Evolutionary conservation across 352 stramenopile species (phyloP), one percentile per base, ranked within the genome.

Genomic region (Phytophthora hibernalis): DNA sequence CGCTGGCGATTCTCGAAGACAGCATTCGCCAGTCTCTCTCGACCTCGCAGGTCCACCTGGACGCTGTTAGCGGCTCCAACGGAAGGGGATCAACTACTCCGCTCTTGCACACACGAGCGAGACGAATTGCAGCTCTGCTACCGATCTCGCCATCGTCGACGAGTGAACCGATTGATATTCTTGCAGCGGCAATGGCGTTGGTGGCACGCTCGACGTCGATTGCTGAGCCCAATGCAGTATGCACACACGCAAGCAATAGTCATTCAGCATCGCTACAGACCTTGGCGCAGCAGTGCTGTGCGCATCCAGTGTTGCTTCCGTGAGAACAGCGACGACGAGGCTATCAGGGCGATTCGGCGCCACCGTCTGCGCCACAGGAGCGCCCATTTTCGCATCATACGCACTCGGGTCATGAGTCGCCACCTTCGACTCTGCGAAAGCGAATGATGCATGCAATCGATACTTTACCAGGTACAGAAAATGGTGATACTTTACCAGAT

Each of bases 241-340:
- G 65, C 63, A 7, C n/a, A 68, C n/a, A 54, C 45, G 5, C 67
- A 75, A 38, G 75, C 70, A 0, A 18, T 15, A 0, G 47, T 61
- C 3, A 81, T 90, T 21, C 79, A 88, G 50, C 75, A 61, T 11
- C 28, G 21, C 1, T 87, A 83, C 54, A 70, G 61, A 44, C n/a
- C 35, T 13, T 79, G 59, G 42, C 52, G 1, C 57, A 66, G 47
- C 6, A 68, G 77, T 11, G 79, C 71, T 1, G 40, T 45, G 10
- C 75, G 70, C 7, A 82, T 86, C 28, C 76, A 86, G 38, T 61
- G 42, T 13, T 87, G 65, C 28, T 83, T 90, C 24, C 77, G 79
- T n/a, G n/a, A n/a, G n/a, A n/a, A n/a, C n/a, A n/a, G n/a, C n/a
- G n/a, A n/a, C n/a, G n/a, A n/a, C n/a, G n/a, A n/a, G n/a, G n/a